Base-by-base conservation (phyloP, 768 basidiomycete genomes). In the Cystobasidiopsis lactophilus region DNA sequence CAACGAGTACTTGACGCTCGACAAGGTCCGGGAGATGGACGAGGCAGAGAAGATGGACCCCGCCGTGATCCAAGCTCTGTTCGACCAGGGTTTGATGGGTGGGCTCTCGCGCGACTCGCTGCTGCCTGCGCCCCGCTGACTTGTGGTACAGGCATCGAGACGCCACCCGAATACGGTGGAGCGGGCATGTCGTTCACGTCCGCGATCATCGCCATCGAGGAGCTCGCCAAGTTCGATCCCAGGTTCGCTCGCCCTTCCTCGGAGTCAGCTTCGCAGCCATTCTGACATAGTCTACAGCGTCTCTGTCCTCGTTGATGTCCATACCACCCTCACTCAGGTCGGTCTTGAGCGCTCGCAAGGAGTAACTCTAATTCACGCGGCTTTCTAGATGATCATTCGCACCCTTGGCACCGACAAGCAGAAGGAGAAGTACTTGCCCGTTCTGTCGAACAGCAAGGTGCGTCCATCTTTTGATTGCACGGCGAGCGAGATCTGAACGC, bases 1-100 rank as follows among this genome's bases (percentile, higher is more conserved):
- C 0, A 72, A 74, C 49, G 88, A 96, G 49, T 79, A 91, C 27
- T 76, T 98, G 19, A 82, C 69, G 2, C 93, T 93, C 45, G 45
- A 47, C 21, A 84, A 79, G 66, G 89, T 93, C 53, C 75, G 78
- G 21, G 86, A 89, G 66, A 98, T 98, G 93, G 93, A 98, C 63
- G 93, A 98, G 73, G 82, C 79, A 52, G 91, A 98, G 68, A 69
- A 66, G 52, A 96, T 98, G 91, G 88, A 95, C 64, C 77, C 83
- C 1, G 73, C 69, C 0, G 66, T 98, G 57, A 84, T 96, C 63
- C 72, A 81, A 61, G 85, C 78, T 0, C 73, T 95, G 13, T 98
- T 95, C 57, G 86, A 93, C 47, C 86, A 93, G 68, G 93, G 93
- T 18, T 86, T 91, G 64, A 61, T 82, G 18, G 18, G 51, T 40